Percentiles rank a stretch among this genome's conserved stretches.
Conservation (phyloP, 2,329 filamentous ascomycete genomes). For the Dactylellina sp. region DNA sequence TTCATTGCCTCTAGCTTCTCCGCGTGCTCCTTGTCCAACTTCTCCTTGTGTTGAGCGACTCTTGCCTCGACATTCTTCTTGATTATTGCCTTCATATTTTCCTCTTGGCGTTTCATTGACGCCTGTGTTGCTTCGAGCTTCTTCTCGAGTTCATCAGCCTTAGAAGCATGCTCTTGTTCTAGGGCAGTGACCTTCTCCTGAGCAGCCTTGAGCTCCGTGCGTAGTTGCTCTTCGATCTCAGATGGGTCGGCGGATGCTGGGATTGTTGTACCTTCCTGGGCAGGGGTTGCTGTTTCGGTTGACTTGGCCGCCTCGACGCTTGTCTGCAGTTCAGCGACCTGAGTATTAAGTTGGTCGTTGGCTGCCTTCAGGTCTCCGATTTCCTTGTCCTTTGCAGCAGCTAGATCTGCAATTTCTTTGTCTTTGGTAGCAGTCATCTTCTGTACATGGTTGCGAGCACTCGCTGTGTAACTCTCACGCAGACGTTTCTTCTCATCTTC, state of each 20-base stretch:
- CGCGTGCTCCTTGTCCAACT: constrained; percentile 69
- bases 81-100: constrained; percentile 51
- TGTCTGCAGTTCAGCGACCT: constrained; percentile 40
- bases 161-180: constrained; percentile 39
- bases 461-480: constrained; percentile 35
- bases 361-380: constrained; percentile 31
- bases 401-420: constrained; percentile 42
- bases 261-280: neutral
- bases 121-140: constrained; percentile 56
- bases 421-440: constrained; percentile 58
- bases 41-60: constrained; percentile 68
- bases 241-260: constrained; percentile 21
- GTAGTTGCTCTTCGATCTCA: constrained; percentile 40
- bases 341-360: constrained; percentile 32
- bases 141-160: constrained; percentile 47
- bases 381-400: constrained; percentile 44
- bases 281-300: constrained; percentile 6
- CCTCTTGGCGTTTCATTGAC: constrained; percentile 48
- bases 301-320: constrained; percentile 43
- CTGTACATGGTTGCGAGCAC: constrained; percentile 56
- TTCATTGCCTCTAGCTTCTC: constrained; percentile 75
- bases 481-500: constrained; percentile 57
- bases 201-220: constrained; percentile 36
- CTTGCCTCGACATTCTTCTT: constrained; percentile 64
- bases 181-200: constrained; percentile 36